Base-by-base conservation (phyloP, 441 rosid species). In the Melastoma candidum region DNA sequence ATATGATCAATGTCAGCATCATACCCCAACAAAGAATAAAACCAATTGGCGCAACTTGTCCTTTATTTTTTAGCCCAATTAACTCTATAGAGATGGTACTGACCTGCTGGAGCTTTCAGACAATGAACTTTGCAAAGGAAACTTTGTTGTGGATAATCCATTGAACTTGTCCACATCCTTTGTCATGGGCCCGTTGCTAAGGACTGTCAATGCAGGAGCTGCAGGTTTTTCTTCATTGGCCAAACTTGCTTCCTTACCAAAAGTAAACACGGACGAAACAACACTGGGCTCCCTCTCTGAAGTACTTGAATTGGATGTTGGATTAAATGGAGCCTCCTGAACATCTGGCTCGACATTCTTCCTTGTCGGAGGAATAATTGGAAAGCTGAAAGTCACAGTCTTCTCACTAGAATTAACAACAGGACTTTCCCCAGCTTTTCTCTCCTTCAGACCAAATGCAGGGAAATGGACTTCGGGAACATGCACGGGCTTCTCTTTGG, bases 91-190 rank as follows among this genome's bases (percentile, higher is more conserved):
- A 32, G 41, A 32, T 4, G 7, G 7, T 13, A 56, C 80, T 48
- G 22, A 81, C 93, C 93, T 74, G 71, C 60, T 63, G 62, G 70
- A 57, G 46, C 60, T 74, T 48, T 60, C 77, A 46, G 70, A 59
- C 48, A 59, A 69, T 47, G 68, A 8, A 12, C 60, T 65, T 22
- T 66, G 59, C 24, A 62, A 51, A 52, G 49, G 68, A 57, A 61
- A 46, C 11, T 64, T 76, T 2, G 47, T 7, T 48, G 57, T 54
- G 5, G 64, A 48, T n/a, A 69, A 46, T 51, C 60, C 80, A 67
- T 14, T 59, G 53, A 51, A 48, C 41, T 61, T 62, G 44, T 48
- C 69, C 41, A 29, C 62, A 58, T 43, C 43, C 14, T n/a, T 48
- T 41, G 48, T 41, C 26, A 29, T 49, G 44, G 48, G 49, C 12